Evolutionary conservation across 2,329 filamentous ascomycete species (phyloP), one percentile per base, ranked within the genome.

Genomic region (Zymoseptoria crescenta): DNA sequence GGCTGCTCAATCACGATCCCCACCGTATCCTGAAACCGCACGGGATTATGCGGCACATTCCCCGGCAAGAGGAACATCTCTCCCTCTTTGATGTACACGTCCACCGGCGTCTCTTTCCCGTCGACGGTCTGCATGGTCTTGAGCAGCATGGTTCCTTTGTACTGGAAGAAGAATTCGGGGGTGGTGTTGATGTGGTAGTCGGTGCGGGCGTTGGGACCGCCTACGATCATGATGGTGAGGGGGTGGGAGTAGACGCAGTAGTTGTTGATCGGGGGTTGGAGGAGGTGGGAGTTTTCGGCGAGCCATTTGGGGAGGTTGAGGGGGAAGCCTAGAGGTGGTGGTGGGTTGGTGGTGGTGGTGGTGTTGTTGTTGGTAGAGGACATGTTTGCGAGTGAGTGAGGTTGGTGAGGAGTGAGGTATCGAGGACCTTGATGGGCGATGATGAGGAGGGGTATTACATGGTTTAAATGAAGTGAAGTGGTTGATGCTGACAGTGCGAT

Each of bases 171-270:
- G 87, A 92, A 97, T 75, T 97, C 94, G 10, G 94, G 86, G 0
- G 93, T 97, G 69, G 86, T 80, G 81, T 97, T 97, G 83, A 97
- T 93, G 81, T 97, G 94, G 80, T 96, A 99, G 80, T 97, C 94
- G 58, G 92, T 96, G 64, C 94, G 86, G 62, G 90, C 90, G 75
- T 97, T 97, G 70, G 94, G 94, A 10, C 94, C 94, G 72, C 94
- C 94, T 63, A 99, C 92, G 68, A 96, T 91, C 89, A 94, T 94
- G 72, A 94, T 88, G 49, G 87, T 91, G 60, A 93, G 83, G 70
- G 84, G 83, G 57, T 88, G 83, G 73, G 96, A 88, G 79, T 96
- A 96, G 70, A 97, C 90, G 77, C 92, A 96, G 80, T 94, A 95
- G 79, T 97, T 97, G 79, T 96, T 96, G 71, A 97, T 87, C 1